phyloP scores from a whole-genome alignment of 164 flowering plant species.

The Piper longum region DNA sequence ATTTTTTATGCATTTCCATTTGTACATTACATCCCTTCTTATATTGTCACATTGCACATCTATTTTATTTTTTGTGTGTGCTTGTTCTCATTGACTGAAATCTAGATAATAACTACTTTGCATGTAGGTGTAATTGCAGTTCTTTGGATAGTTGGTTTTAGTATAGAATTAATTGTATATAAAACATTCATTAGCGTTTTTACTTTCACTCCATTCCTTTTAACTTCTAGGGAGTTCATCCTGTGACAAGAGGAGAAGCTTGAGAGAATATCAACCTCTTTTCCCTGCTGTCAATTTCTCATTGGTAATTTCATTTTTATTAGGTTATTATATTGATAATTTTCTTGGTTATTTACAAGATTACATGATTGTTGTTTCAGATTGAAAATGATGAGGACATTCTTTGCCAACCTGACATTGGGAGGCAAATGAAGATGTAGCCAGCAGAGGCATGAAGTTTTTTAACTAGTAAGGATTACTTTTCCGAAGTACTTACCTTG shows the following conservation, averaged over 20 bases:
- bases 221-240: slow-evolving; percentile 70
- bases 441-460: slow-evolving; percentile 71
- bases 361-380: slow-evolving; percentile 21
- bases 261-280: slow-evolving; percentile 47
- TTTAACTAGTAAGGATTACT: slow-evolving; percentile 41
- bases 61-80: background rate
- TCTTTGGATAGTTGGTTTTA: no score
- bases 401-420: slow-evolving; percentile 60
- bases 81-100: background rate
- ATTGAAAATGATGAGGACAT: slow-evolving; percentile 70
- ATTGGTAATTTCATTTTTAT: slow-evolving; percentile 31
- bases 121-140: no score
- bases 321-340: background rate
- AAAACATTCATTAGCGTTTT: no score
- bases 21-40: no score
- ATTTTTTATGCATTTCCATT: no score
- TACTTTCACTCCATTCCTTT: background rate
- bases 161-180: no score
- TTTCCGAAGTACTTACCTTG: background rate
- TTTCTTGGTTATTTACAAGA: background rate
- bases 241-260: slow-evolving; percentile 84
- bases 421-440: slow-evolving; percentile 69
- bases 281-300: slow-evolving; percentile 96
- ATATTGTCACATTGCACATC: no score
- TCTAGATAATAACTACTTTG: background rate